phyloP scores from a whole-genome alignment of 1,139 yeast species.

The Scheffersomyces insectosa region DNA sequence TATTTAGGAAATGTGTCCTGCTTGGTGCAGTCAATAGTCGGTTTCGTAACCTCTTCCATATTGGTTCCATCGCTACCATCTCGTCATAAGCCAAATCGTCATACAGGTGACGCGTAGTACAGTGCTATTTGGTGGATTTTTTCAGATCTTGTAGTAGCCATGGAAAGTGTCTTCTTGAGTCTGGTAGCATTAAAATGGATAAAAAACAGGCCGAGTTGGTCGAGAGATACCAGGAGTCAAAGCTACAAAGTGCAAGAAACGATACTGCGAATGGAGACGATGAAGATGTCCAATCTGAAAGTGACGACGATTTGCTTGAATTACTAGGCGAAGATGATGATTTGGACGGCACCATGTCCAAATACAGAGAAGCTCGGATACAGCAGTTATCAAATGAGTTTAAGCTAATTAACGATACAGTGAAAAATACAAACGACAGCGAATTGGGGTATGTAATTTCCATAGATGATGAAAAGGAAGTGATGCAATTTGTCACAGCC shows the following conservation, averaged over 20 bases:
- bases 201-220: conserved; percentile 32
- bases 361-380: conserved; percentile 51
- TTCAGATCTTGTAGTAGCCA: too few relatives aligned
- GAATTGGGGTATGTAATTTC: conserved; percentile 44
- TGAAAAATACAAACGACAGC: conserved; percentile 25
- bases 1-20: too few relatives aligned
- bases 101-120: conserved; percentile 1
- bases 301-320: conserved; percentile 18
- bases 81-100: too few relatives aligned
- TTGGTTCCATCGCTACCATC: too few relatives aligned
- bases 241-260: conserved; percentile 17
- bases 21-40: too few relatives aligned
- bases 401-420: conserved; percentile 37
- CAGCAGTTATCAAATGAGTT: conserved; percentile 49
- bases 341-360: conserved; percentile 27
- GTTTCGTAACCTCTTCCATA: too few relatives aligned
- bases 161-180: too few relatives aligned
- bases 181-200: conserved; percentile 23
- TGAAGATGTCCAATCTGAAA: conserved; percentile 39
- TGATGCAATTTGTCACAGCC: conserved; percentile 52
- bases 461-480: conserved; percentile 51
- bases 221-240: conserved; percentile 43
- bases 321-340: conserved; percentile 39
- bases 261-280: conserved; percentile 21
- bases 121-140: too few relatives aligned